A percentile compares a stretch with the other conserved stretches of the same genome.
Conservation (phyloP, 2,329 filamentous ascomycete species). For the Colletotrichum sp. region DNA sequence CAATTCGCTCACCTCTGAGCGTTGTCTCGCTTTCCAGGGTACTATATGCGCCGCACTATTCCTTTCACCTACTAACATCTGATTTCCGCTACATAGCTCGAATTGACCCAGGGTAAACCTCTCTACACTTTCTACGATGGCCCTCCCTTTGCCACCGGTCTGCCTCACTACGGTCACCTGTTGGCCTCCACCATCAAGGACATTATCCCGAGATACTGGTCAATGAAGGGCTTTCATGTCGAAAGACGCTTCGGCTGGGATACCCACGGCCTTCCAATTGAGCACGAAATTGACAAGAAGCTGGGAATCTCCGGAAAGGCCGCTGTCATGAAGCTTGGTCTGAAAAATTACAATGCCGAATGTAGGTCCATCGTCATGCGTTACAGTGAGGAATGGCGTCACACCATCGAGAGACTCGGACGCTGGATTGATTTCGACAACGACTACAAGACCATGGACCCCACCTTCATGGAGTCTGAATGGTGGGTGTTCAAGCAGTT, state of each 20-base stretch:
- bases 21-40: neutral
- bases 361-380: slow-evolving; percentile 94
- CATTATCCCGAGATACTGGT: slow-evolving; percentile 95
- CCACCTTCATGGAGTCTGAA: slow-evolving; percentile 92
- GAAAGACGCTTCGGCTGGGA: slow-evolving; percentile 96
- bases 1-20: neutral
- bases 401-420: slow-evolving; percentile 85
- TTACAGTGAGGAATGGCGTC: slow-evolving; percentile 84
- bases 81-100: slow-evolving; percentile 47
- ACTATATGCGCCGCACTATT: neutral
- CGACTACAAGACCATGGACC: slow-evolving; percentile 97
- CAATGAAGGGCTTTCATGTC: slow-evolving; percentile 94
- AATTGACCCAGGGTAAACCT: slow-evolving; percentile 81
- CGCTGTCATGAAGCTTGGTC: slow-evolving; percentile 83
- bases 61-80: neutral
- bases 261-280: slow-evolving; percentile 90
- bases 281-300: slow-evolving; percentile 98
- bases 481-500: slow-evolving; percentile 98
- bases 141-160: slow-evolving; percentile 76
- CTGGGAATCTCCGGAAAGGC: slow-evolving; percentile 86
- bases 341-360: slow-evolving; percentile 89
- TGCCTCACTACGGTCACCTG: slow-evolving; percentile 73
- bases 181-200: slow-evolving; percentile 96
- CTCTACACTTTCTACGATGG: slow-evolving; percentile 97
- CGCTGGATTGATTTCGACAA: slow-evolving; percentile 99